These are phyloP conservation scores for Penicillium egyptiacum DNA, from an alignment of 495 filamentous ascomycete genomes.

Conservation along the genomic window DNA sequence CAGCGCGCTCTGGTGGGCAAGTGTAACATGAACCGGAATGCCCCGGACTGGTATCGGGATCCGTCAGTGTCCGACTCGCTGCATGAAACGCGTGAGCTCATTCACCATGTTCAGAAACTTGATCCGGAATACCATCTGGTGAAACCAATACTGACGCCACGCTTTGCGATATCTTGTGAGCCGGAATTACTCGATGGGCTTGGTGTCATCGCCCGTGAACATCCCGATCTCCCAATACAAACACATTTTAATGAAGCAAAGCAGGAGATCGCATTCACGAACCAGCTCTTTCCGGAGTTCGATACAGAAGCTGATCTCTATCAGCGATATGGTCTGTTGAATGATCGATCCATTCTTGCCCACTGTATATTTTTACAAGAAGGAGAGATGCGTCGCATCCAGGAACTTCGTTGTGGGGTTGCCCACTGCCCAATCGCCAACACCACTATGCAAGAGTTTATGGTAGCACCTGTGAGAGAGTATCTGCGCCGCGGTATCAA, in stretches of 20 bases:
- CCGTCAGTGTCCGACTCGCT: conserved; percentile 48
- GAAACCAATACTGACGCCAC: conserved; percentile 60
- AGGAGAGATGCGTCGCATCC: conserved; percentile 50
- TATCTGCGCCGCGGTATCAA: conserved; percentile 59
- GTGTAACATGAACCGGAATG: conserved; percentile 63
- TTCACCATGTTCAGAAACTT: conserved; percentile 41
- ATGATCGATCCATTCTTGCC: conserved; percentile 57
- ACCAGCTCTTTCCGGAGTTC: conserved; percentile 53
- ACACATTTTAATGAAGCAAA: conserved; percentile 64
- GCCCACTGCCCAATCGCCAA: conserved; percentile 66
- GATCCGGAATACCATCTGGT: conserved; percentile 39
- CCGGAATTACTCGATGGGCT: conserved; percentile 51
- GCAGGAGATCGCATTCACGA: conserved; percentile 54
- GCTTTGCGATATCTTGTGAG: conserved; percentile 63
- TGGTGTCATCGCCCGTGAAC: conserved; percentile 47
- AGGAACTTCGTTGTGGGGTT: conserved; percentile 53
- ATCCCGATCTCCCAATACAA: conserved; percentile 59
- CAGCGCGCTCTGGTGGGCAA: conserved; percentile 68
- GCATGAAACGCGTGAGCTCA: conserved; percentile 51
- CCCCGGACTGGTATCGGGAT: conserved; percentile 61
- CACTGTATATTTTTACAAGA: conserved; percentile 62
- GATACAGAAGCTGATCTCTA: conserved; percentile 57
- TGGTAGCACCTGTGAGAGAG: conserved; percentile 59
- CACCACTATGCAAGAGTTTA: conserved; percentile 61
- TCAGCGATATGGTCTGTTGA: conserved; percentile 52